Base-by-base conservation (phyloP, 768 basidiomycete genomes). In the Pulveroboletus frians region DNA sequence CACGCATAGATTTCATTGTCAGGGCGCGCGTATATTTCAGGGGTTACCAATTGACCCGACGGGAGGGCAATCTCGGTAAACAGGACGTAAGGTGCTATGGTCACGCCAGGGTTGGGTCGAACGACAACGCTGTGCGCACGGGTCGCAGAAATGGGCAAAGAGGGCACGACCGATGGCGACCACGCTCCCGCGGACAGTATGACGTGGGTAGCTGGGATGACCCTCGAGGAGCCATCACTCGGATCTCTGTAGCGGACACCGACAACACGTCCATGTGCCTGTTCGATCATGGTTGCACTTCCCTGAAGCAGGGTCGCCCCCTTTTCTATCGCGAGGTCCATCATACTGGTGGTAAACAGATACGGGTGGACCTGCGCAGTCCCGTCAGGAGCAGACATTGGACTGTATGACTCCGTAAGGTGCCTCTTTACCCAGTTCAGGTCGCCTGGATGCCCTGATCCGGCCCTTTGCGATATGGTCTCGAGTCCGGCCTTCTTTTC, bases 161-260 rank as follows among this genome's bases (percentile, higher is more conserved):
- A 53, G 9, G 77, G 71, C 29, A 85, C 44, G 49, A 94, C 63
- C 9, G 61, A 60, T 8, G 88, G 74, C 0, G 89, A 88, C 92
- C 92, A 96, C 14, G 89, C 86, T 21, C 92, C 92, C n/a, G 88
- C 88, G 35, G 83, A 77, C 43, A 96, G 65, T 35, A 95, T 71
- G 53, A 92, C 79, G 47, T 84, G 75, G 9, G 85, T 84, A 14
- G 85, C 84, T 0, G 73, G 64, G 15, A 85, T 59, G n/a, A 66
- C 66, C 49, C 63, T 63, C 6, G 52, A 55, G 21, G 59, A 54
- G 43, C 54, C 50, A 11, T 56, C 62, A 2, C 52, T 46, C 14
- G 50, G 50, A 20, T 65, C 65, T n/a, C 43, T 48, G 60, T 71
- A 73, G 17, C 63, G 61, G 37, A 87, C 77, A 10, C 79, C 77